Conservation (phyloP, 768 basidiomycete genomes). For the Xerocomellus chrysenteron region DNA sequence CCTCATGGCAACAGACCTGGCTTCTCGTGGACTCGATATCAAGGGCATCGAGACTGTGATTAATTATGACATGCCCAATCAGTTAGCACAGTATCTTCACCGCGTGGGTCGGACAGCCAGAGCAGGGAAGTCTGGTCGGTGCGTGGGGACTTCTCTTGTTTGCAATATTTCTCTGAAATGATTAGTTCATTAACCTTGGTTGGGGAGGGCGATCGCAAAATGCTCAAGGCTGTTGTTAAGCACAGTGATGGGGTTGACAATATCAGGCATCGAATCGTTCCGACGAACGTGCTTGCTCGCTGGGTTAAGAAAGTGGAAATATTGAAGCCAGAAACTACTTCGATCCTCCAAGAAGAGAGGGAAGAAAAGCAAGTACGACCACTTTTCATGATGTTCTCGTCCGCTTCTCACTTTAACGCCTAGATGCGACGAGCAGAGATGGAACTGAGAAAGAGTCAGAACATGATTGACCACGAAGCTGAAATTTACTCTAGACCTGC, state of each 20-base stretch:
- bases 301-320: conserved; percentile 69
- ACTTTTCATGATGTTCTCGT: not conserved
- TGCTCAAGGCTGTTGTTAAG: conserved; percentile 95
- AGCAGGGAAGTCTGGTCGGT: conserved; percentile 92
- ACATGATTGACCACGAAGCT: conserved; percentile 88
- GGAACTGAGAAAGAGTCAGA: conserved; percentile 93
- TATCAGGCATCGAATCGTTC: conserved; percentile 86
- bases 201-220: conserved; percentile 93
- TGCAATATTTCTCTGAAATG: conserved; percentile 6
- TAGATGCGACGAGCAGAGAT: conserved; percentile 91
- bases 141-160: conserved; percentile 27
- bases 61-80: conserved; percentile 97
- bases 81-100: conserved; percentile 92
- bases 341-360: conserved; percentile 85
- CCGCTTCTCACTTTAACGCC: conserved; percentile 8
- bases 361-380: conserved; percentile 83
- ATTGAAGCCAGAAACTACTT: conserved; percentile 75
- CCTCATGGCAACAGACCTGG: conserved; percentile 94
- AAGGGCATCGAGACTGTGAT: conserved; percentile 97
- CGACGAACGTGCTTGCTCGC: conserved; percentile 66
- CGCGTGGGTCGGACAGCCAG: conserved; percentile 97
- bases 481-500: conserved; percentile 94
- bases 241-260: conserved; percentile 75
- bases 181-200: conserved; percentile 89
- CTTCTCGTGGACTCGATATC: conserved; percentile 94